These are phyloP conservation scores for Eucalyptus microcorys DNA, from an alignment of 345 rosid genomes.

Conservation along the genomic window DNA sequence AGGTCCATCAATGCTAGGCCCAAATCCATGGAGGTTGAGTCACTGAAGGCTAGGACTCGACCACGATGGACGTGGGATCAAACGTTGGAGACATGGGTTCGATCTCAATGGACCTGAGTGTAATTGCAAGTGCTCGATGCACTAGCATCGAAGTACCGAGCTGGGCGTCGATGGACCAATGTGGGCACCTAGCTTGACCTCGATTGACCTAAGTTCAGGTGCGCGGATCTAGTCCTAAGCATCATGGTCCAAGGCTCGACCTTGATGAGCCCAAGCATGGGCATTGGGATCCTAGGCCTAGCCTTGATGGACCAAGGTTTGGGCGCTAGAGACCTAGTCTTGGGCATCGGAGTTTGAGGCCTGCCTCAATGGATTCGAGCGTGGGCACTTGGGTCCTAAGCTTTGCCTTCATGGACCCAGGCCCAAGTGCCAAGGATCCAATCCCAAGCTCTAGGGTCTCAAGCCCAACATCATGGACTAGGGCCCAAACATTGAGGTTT, in stretches of 20 bases:
- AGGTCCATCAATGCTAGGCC: no score
- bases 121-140: no score
- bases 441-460: accelerated
- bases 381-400: accelerated
- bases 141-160: accelerated
- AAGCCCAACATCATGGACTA: accelerated
- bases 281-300: accelerated
- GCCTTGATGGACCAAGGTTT: no score
- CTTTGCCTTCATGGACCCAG: no score
- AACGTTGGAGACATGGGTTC: no score
- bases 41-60: accelerated
- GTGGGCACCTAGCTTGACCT: accelerated
- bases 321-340: no score
- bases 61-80: no score
- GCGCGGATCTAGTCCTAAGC: accelerated
- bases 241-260: no score
- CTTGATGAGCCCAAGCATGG: accelerated
- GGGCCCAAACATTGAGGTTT: no score
- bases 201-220: accelerated
- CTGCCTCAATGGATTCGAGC: accelerated
- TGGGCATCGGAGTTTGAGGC: accelerated
- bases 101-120: no score
- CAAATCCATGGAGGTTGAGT: no score
- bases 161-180: accelerated
- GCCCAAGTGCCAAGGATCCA: accelerated